These are phyloP conservation scores for Chalciporus sphaerocephalus DNA, from an alignment of 768 basidiomycete genomes.

Conservation along the genomic window DNA sequence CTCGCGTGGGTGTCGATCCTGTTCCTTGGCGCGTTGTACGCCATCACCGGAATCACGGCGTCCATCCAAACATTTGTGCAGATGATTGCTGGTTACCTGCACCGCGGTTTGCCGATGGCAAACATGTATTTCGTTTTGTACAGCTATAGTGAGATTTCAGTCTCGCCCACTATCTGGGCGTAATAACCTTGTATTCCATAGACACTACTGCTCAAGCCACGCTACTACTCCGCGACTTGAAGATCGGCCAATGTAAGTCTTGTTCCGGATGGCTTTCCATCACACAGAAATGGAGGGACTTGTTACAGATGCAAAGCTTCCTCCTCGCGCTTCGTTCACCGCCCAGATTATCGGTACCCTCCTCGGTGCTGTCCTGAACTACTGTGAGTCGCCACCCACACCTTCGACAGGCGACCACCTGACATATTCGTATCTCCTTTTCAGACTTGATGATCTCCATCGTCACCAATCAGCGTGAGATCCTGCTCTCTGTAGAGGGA, in stretches of 20 bases:
- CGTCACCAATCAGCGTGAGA: conserved; percentile 45
- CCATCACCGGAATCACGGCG: conserved; percentile 44
- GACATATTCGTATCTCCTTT: conserved; percentile 54
- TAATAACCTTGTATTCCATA: conserved; percentile 37
- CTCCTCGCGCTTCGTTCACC: conserved; percentile 59
- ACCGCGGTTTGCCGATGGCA: conserved; percentile 37
- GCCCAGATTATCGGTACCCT: conserved; percentile 56
- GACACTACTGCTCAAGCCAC: conserved; percentile 48
- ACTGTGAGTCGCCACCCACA: conserved; percentile 26
- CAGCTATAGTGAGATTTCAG: conserved; percentile 39
- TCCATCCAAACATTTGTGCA: conserved; percentile 32
- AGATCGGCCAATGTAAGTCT: conserved; percentile 32
- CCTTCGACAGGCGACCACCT: no score
- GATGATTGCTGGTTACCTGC: conserved; percentile 36
- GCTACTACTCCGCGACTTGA: conserved; percentile 55
- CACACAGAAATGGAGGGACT: conserved; percentile 35
- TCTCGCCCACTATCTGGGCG: conserved; percentile 21
- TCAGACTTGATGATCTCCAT: conserved; percentile 53
- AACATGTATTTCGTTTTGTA: conserved; percentile 44
- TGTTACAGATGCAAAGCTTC: conserved; percentile 45
- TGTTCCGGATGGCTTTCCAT: background rate
- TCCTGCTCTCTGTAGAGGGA: conserved; percentile 51
- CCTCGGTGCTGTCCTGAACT: conserved; percentile 47
- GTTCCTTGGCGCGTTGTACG: conserved; percentile 51
- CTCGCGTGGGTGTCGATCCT: conserved; percentile 47